Percentiles rank a stretch among this genome's conserved stretches.
These are phyloP conservation scores for Scedosporium minutisporum DNA, from an alignment of 2,329 filamentous ascomycete species.

Conservation along the genomic window DNA sequence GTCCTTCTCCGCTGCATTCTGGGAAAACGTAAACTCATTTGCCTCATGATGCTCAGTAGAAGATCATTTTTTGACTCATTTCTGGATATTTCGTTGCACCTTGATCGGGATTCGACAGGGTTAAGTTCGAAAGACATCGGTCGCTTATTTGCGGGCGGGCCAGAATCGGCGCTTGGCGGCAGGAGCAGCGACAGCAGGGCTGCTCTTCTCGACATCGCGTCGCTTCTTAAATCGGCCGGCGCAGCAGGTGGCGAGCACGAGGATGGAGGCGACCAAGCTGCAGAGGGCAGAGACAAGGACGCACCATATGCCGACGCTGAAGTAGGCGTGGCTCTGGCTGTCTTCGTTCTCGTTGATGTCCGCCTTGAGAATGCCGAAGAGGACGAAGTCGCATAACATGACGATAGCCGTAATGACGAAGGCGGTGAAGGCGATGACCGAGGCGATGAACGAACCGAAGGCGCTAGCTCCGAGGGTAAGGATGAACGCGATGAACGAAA, in stretches of 20 bases:
- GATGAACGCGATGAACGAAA: conserved; percentile 50
- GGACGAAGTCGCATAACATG: conserved; percentile 47
- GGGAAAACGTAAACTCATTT: neutral
- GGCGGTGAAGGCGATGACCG: conserved; percentile 37
- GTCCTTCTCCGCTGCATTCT: neutral
- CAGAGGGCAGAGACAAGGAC: conserved; percentile 45
- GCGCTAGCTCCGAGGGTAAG: conserved; percentile 42
- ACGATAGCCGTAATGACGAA: conserved; percentile 38
- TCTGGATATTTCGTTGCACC: neutral
- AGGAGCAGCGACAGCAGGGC: neutral
- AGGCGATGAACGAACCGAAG: conserved; percentile 40
- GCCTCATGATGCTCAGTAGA: neutral
- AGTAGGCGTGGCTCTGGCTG: conserved; percentile 33
- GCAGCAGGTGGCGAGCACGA: conserved; percentile 55
- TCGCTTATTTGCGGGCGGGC: neutral
- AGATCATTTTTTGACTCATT: neutral
- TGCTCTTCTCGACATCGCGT: neutral
- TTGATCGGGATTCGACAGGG: neutral
- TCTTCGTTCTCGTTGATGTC: conserved; percentile 38
- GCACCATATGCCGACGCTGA: conserved; percentile 48
- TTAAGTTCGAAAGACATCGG: neutral
- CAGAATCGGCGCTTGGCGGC: neutral
- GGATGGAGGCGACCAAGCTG: conserved; percentile 42
- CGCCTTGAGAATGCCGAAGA: conserved; percentile 42
- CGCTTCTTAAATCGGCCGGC: conserved; percentile 33